Percentiles rank a stretch among this genome's conserved stretches.
Conservation (phyloP, 2,329 filamentous ascomycete species). For the Sporothrix humicola region DNA sequence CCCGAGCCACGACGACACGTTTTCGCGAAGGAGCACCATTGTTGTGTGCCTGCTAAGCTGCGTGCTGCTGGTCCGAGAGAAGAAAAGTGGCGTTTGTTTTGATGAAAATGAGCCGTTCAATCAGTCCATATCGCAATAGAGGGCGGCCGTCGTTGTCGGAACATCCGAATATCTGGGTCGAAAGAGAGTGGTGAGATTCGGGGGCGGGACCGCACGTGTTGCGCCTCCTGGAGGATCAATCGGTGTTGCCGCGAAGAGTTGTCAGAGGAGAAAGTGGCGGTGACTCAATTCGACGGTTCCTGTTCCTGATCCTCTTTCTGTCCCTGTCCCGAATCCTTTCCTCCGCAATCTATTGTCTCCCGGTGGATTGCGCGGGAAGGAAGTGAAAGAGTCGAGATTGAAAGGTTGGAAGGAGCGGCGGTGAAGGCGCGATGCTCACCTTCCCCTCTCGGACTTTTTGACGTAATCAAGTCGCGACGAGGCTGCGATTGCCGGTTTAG, state of each 20-base stretch:
- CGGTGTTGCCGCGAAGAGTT: neutral
- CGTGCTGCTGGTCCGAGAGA: neutral
- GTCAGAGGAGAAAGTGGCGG: neutral
- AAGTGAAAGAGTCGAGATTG: too few relatives aligned
- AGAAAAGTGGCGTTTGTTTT: too few relatives aligned
- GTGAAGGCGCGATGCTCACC: neutral
- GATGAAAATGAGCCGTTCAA: neutral
- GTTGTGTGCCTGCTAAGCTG: neutral
- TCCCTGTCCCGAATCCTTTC: neutral
- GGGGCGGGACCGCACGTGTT: neutral
- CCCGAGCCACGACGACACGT: slow-evolving; percentile 24
- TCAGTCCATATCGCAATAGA: neutral
- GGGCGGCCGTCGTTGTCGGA: neutral
- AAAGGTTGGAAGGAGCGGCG: neutral
- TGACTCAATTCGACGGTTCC: neutral
- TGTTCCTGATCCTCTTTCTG: neutral
- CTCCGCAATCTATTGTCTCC: slow-evolving; percentile 2
- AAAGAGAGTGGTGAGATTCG: neutral
- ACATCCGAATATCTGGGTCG: neutral
- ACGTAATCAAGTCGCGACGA: neutral
- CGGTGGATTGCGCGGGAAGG: neutral
- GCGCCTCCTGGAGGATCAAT: neutral
- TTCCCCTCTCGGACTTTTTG: slow-evolving; percentile 1
- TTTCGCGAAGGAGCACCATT: slow-evolving; percentile 2
- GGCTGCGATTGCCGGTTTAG: neutral